Conservation (phyloP, 1,139 yeast species). For the Pichia sp. region DNA sequence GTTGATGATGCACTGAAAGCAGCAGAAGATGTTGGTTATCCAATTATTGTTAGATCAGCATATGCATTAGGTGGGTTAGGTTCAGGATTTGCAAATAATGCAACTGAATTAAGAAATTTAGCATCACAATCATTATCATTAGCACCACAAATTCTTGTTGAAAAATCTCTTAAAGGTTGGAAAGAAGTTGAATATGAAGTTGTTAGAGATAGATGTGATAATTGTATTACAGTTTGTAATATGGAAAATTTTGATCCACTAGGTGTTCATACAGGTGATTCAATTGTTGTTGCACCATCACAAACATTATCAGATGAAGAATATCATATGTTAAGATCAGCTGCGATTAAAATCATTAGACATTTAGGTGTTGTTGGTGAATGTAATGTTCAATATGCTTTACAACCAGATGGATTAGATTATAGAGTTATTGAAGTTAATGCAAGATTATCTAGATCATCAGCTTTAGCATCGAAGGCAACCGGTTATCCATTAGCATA, state of each 20-base stretch:
- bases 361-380: slow-evolving; percentile 99
- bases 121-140: slow-evolving; percentile 83
- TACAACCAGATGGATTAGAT: slow-evolving; percentile 91
- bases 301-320: slow-evolving; percentile 96
- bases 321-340: slow-evolving; percentile 94
- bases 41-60: slow-evolving; percentile 96
- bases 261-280: slow-evolving; percentile 98
- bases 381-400: slow-evolving; percentile 96
- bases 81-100: slow-evolving; percentile 89
- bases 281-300: slow-evolving; percentile 97
- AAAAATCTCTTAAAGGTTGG: slow-evolving; percentile 97
- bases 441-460: slow-evolving; percentile 94
- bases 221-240: slow-evolving; percentile 97
- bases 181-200: slow-evolving; percentile 98
- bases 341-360: slow-evolving; percentile 95
- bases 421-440: slow-evolving; percentile 96
- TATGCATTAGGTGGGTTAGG: slow-evolving; percentile 97
- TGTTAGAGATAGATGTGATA: slow-evolving; percentile 91
- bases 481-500: slow-evolving; percentile 98
- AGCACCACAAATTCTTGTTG: slow-evolving; percentile 93
- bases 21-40: slow-evolving; percentile 83
- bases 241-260: slow-evolving; percentile 99
- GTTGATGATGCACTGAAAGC: slow-evolving; percentile 90
- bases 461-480: slow-evolving; percentile 97
- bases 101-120: slow-evolving; percentile 73